A percentile compares a stretch with the other conserved stretches of the same genome.
phyloP scores from a whole-genome alignment of 1,284 basidiomycete genomes.

The Microbotryomycetes sp. region DNA sequence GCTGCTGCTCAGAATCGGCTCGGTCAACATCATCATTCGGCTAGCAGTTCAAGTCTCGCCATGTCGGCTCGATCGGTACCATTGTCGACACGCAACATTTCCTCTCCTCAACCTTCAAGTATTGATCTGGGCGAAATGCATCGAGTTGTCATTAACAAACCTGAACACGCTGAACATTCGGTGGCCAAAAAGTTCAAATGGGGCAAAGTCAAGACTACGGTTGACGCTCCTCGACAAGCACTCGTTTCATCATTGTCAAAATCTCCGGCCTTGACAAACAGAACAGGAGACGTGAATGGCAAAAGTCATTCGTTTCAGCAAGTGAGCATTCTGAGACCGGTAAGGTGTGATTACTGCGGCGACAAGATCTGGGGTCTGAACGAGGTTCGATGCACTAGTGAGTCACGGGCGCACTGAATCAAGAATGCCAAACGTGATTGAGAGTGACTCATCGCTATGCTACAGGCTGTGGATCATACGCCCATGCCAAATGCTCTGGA shows the following conservation, averaged over 20 bases:
- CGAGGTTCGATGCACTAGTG: conserved; percentile 73
- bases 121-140: conserved; percentile 1
- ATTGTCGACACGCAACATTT: neutral
- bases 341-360: conserved; percentile 87
- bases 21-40: conserved; percentile 34
- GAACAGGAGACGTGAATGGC: no score
- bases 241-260: neutral
- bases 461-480: conserved; percentile 47
- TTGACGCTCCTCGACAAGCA: neutral
- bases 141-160: conserved; percentile 29
- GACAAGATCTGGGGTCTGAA: conserved; percentile 99
- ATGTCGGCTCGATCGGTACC: conserved; percentile 2
- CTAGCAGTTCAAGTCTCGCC: conserved; percentile 8
- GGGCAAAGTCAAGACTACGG: conserved; percentile 45
- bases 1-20: conserved; percentile 32
- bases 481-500: conserved; percentile 47
- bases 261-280: neutral
- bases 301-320: conserved; percentile 74
- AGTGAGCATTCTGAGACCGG: conserved; percentile 77
- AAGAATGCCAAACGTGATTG: neutral
- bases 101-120: conserved; percentile 3
- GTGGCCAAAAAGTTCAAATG: conserved; percentile 50
- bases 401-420: conserved; percentile 43
- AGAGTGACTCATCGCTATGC: neutral
- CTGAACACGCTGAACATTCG: conserved; percentile 45